A percentile compares a stretch with the other conserved stretches of the same genome.
Conservation (phyloP, 2,329 filamentous ascomycete genomes). For the Ophiostoma triangulosporum region DNA sequence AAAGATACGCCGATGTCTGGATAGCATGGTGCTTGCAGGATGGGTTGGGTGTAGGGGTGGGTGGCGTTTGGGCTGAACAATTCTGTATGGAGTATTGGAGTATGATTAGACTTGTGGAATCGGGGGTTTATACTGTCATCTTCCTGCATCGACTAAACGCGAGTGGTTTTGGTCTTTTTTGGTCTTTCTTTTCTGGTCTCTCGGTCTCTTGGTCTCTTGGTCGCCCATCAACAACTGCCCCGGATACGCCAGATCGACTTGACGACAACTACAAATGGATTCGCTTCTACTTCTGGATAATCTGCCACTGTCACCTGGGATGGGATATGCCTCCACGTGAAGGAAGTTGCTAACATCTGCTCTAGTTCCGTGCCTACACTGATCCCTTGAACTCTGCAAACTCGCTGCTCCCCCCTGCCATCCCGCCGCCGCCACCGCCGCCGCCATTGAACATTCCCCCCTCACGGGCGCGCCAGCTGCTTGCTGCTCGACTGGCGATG, state of each 20-base stretch:
- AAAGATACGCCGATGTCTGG: background rate
- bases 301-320: background rate
- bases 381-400: slow-evolving; percentile 37
- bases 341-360: slow-evolving; percentile 1
- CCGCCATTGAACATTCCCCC: slow-evolving; percentile 68
- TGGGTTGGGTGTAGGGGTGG: background rate
- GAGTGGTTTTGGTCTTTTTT: slow-evolving; percentile 3
- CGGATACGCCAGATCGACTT: background rate
- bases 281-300: background rate
- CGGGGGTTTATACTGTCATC: background rate
- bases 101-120: background rate
- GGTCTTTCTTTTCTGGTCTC: background rate
- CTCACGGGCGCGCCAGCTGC: slow-evolving; percentile 71
- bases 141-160: background rate
- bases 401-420: slow-evolving; percentile 42
- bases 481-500: slow-evolving; percentile 75
- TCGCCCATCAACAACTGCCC: background rate
- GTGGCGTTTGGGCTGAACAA: background rate
- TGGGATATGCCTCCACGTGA: background rate
- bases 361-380: slow-evolving; percentile 45
- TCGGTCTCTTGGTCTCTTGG: background rate
- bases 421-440: slow-evolving; percentile 50
- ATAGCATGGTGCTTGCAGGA: background rate
- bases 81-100: background rate
- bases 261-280: background rate